Base-by-base conservation (phyloP, 805 yeast genomes). In the Tetrapisispora phaffii region DNA sequence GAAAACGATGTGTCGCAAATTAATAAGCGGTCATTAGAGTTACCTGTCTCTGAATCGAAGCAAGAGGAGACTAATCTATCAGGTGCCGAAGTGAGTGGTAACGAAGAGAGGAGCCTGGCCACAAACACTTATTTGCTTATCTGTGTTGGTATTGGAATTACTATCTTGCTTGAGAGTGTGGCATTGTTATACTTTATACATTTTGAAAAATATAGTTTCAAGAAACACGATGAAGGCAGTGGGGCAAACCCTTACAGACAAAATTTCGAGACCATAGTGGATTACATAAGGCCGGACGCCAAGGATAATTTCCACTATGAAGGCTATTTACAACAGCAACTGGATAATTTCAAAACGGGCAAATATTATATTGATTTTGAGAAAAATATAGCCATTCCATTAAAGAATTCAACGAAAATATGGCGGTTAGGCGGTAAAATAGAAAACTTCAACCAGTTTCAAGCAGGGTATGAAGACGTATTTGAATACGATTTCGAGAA, bases 291-390 rank as follows among this genome's bases (percentile, higher is more conserved):
- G 10, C 22, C 20, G 10, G 7, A 16, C 6, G 12, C n/a, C 24
- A 12, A 34, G 3, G 20, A 19, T 7, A 7, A 4, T 10, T n/a
- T 10, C n/a, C n/a, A 12, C 13, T 7, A 24, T 24, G 28, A 7
- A 7, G 28, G 10, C 9, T 24, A 21, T 22, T 7, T 20, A 20
- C 38, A 21, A 23, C 24, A 13, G 20, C 23, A 21, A 44, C 26
- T 19, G 37, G 1, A 20, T 35, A 12, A 7, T 13, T 7, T 31
- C 29, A 28, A 53, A 54, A 29, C 47, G 8, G 60, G 61, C 6
- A 52, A 56, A 29, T 57, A 47, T 39, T 46, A 48, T 34, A 49
- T 57, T 35, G 61, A 57, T 46, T 56, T 57, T 40, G 60, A 57
- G 31, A 51, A 51, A 22, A 46, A 45, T 19, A 45, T 51, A 22